phyloP scores from a whole-genome alignment of 1,284 basidiomycete genomes.

The Papiliotrema fonsecae region DNA sequence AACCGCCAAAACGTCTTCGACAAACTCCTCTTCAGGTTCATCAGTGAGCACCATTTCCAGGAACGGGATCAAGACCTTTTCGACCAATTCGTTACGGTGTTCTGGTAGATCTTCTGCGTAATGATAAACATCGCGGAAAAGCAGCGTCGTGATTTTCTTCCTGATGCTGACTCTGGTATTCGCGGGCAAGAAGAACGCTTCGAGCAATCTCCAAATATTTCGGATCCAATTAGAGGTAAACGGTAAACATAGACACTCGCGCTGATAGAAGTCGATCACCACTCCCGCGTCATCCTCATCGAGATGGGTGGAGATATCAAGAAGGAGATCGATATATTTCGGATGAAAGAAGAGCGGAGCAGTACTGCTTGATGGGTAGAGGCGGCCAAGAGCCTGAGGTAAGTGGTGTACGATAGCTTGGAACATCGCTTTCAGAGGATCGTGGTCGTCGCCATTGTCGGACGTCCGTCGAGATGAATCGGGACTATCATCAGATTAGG shows the following conservation, averaged over 20 bases:
- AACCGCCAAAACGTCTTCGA: constrained; percentile 37
- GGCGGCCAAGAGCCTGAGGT: constrained; percentile 32
- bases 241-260: constrained; percentile 49
- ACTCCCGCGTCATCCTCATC: constrained; percentile 44
- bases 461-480: not conserved
- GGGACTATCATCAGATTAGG: not conserved
- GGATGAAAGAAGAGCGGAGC: constrained; percentile 36
- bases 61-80: constrained; percentile 48
- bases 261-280: constrained; percentile 50
- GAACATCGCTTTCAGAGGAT: constrained; percentile 20
- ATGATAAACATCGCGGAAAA: constrained; percentile 47
- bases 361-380: constrained; percentile 28
- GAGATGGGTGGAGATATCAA: constrained; percentile 44
- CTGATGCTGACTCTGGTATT: constrained; percentile 29
- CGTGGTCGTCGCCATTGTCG: not conserved
- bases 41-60: constrained; percentile 44
- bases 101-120: constrained; percentile 47
- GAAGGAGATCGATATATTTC: constrained; percentile 43
- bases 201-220: constrained; percentile 48
- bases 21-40: constrained; percentile 43
- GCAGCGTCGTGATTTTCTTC: constrained; percentile 35
- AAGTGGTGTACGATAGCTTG: constrained; percentile 31
- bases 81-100: constrained; percentile 43
- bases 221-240: constrained; percentile 50
- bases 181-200: constrained; percentile 43